A percentile compares a stretch with the other conserved stretches of the same genome.
Evolutionary conservation across 768 basidiomycete genomes (phyloP).

Genomic region (Lactarius indigo): DNA sequence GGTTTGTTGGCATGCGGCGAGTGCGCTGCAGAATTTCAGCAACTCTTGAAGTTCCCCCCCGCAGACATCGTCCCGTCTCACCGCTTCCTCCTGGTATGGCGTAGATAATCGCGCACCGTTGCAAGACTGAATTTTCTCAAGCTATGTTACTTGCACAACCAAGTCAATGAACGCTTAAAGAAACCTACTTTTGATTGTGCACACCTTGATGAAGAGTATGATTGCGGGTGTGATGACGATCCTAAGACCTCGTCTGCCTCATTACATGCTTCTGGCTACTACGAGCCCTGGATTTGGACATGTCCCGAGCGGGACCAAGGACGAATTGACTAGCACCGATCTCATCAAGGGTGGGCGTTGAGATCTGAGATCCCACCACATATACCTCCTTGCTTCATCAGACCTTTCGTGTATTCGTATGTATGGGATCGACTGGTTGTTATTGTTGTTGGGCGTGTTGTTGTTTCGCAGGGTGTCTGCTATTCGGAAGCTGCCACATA

Average conservation of each 20-base stretch:
- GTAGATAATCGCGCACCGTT: neutral
- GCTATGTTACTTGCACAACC: conserved; percentile 89
- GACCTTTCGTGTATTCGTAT: neutral
- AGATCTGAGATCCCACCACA: conserved; percentile 3
- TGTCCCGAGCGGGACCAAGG: conserved; percentile 42
- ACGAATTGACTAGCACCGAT: conserved; percentile 54
- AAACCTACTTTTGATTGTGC: conserved; percentile 89
- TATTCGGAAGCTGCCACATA: conserved; percentile 32
- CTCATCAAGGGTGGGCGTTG: conserved; percentile 65
- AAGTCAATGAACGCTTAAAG: conserved; percentile 77
- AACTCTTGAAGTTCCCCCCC: conserved; percentile 76
- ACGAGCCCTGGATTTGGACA: conserved; percentile 43
- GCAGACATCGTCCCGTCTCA: conserved; percentile 84
- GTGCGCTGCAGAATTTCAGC: conserved; percentile 88
- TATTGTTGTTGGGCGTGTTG: neutral
- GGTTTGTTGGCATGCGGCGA: conserved; percentile 98
- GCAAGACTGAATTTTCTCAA: conserved; percentile 35
- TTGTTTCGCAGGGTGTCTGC: neutral
- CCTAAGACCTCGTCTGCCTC: conserved; percentile 12
- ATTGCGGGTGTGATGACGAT: conserved; percentile 90
- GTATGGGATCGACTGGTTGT: neutral
- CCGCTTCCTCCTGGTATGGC: conserved; percentile 73
- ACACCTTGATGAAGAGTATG: conserved; percentile 83
- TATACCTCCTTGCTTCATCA: neutral
- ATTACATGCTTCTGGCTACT: conserved; percentile 31